phyloP scores from a whole-genome alignment of 441 rosid species.

The Euphorbia corollata region DNA sequence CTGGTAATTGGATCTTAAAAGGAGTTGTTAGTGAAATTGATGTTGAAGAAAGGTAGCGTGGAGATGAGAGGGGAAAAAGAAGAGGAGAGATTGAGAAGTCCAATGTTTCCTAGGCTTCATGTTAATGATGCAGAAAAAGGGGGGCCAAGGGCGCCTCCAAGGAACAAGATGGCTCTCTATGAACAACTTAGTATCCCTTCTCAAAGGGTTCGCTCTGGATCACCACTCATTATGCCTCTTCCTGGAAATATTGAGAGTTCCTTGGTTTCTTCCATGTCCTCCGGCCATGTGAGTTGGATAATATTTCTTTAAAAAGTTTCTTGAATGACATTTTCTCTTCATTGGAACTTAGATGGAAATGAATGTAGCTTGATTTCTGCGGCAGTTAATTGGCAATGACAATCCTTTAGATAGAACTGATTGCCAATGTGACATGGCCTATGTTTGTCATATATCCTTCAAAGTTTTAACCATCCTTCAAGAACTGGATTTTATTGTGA shows the following conservation, averaged over 20 bases:
- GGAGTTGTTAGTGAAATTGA: conserved; percentile 17
- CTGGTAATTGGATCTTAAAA: conserved; percentile 19
- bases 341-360: no score
- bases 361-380: conserved; percentile 1
- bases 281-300: conserved; percentile 41
- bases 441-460: neutral
- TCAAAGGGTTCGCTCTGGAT: conserved; percentile 48
- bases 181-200: conserved; percentile 83
- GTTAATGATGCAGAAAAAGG: conserved; percentile 82
- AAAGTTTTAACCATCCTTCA: neutral
- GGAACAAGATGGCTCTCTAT: conserved; percentile 95
- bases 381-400: neutral
- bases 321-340: neutral
- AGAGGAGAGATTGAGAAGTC: conserved; percentile 52
- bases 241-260: conserved; percentile 26
- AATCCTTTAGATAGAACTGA: conserved; percentile 3
- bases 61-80: conserved; percentile 58
- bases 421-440: neutral
- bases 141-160: conserved; percentile 91
- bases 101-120: conserved; percentile 83
- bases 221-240: conserved; percentile 38
- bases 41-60: conserved; percentile 5
- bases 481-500: conserved; percentile 7
- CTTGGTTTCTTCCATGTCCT: conserved; percentile 39
- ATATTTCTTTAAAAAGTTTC: neutral